These are phyloP conservation scores for Solanum aculeatissimum DNA, from an alignment of 305 asterid genomes.

Conservation along the genomic window DNA sequence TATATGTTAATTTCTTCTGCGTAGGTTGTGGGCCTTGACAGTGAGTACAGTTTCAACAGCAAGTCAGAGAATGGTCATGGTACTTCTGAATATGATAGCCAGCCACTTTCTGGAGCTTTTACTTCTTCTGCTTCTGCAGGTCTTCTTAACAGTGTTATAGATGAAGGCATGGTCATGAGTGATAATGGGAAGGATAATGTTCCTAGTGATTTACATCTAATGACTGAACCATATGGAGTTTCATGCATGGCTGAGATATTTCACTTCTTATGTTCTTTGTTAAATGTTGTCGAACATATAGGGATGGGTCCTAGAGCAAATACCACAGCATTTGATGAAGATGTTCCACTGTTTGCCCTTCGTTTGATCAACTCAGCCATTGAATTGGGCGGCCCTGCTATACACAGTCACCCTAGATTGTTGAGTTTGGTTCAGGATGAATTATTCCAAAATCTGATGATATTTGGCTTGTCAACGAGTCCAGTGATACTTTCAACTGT, in stretches of 20 bases:
- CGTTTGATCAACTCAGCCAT: constrained; percentile 88
- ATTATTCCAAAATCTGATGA: constrained; percentile 84
- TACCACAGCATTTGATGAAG: constrained; percentile 86
- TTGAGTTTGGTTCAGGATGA: constrained; percentile 89
- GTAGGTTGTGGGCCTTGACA: constrained; percentile 46
- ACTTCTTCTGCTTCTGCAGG: constrained; percentile 38
- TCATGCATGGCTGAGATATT: constrained; percentile 97
- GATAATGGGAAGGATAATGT: constrained; percentile 73
- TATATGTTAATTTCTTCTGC: constrained; percentile 4
- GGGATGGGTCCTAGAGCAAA: constrained; percentile 78
- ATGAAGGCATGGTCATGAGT: constrained; percentile 35
- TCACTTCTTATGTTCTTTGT: constrained; percentile 84
- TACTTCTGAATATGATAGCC: constrained; percentile 50
- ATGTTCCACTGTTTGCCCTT: constrained; percentile 77
- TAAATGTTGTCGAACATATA: constrained; percentile 69
- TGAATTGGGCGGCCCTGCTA: constrained; percentile 81
- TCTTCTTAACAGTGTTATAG: constrained; percentile 30
- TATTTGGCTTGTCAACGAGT: constrained; percentile 81
- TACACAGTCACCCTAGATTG: constrained; percentile 65
- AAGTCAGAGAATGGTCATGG: constrained; percentile 66
- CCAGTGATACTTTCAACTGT: constrained; percentile 92
- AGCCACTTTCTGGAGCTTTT: constrained; percentile 39
- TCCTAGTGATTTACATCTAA: constrained; percentile 49
- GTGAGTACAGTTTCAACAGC: constrained; percentile 38
- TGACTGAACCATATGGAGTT: constrained; percentile 87